A percentile compares a stretch with the other conserved stretches of the same genome.
phyloP scores from a whole-genome alignment of 2,329 filamentous ascomycete species.

The Cadophora gregata region DNA sequence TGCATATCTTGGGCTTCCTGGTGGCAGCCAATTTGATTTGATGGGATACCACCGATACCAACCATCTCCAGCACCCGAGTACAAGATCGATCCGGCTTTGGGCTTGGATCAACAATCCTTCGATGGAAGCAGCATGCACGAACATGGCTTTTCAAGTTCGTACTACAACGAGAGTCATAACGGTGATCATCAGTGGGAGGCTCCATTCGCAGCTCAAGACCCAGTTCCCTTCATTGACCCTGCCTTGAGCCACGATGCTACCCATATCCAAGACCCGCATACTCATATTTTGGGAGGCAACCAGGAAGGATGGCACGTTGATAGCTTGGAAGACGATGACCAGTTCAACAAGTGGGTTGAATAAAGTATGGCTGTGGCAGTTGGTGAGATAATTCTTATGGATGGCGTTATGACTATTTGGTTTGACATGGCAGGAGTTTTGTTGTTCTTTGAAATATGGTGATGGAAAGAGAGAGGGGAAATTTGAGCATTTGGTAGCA shows the following conservation, averaged over 20 bases:
- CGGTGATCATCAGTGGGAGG: slow-evolving; percentile 35
- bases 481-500: slow-evolving; percentile 26
- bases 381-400: neutral
- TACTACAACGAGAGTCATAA: slow-evolving; percentile 37
- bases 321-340: slow-evolving; percentile 39
- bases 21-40: slow-evolving; percentile 43
- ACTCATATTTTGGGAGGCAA: slow-evolving; percentile 39
- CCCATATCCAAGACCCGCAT: slow-evolving; percentile 42
- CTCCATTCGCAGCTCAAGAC: slow-evolving; percentile 29
- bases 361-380: slow-evolving; percentile 19
- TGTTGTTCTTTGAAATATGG: neutral
- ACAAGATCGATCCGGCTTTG: slow-evolving; percentile 41
- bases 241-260: slow-evolving; percentile 32
- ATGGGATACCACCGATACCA: slow-evolving; percentile 35
- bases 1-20: slow-evolving; percentile 47
- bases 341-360: slow-evolving; percentile 46
- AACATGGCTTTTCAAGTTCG: slow-evolving; percentile 27
- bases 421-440: neutral
- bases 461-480: slow-evolving; percentile 17
- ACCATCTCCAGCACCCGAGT: slow-evolving; percentile 29
- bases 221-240: slow-evolving; percentile 38
- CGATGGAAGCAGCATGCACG: slow-evolving; percentile 28
- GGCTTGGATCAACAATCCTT: slow-evolving; percentile 31
- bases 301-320: slow-evolving; percentile 44
- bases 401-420: neutral